Conservation (phyloP, 2,329 filamentous ascomycete genomes). For the Monilinia vaccinii-corymbosi region DNA sequence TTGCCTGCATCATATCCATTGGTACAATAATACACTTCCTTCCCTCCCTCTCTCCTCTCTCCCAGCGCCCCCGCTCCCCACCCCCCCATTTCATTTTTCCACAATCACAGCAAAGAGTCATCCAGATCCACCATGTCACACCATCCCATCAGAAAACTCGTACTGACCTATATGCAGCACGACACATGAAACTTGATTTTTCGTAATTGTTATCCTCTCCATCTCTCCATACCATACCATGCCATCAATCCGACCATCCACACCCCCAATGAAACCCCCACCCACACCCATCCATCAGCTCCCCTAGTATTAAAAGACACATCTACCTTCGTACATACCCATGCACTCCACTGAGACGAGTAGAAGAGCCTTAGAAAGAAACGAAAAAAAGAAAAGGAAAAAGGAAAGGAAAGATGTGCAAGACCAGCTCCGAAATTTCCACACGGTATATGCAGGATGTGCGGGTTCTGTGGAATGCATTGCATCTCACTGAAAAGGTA, state of each 20-base stretch:
- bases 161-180: background rate
- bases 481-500: background rate
- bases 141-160: background rate
- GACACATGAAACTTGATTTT: background rate
- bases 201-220: background rate
- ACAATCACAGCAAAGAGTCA: background rate
- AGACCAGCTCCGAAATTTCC: background rate
- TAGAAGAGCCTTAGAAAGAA: background rate
- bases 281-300: background rate
- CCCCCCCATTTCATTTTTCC: background rate
- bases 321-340: background rate
- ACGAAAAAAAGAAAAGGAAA: background rate
- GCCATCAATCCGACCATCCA: background rate
- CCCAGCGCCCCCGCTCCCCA: no score
- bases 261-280: background rate
- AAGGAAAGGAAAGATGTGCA: background rate
- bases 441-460: background rate
- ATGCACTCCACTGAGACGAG: background rate
- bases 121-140: background rate
- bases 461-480: background rate
- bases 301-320: background rate
- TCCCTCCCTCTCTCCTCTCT: no score
- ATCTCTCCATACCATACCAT: background rate
- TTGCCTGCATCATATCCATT: background rate
- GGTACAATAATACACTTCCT: background rate